These are phyloP conservation scores for Collybia mongolica DNA, from an alignment of 768 basidiomycete species.

Conservation along the genomic window DNA sequence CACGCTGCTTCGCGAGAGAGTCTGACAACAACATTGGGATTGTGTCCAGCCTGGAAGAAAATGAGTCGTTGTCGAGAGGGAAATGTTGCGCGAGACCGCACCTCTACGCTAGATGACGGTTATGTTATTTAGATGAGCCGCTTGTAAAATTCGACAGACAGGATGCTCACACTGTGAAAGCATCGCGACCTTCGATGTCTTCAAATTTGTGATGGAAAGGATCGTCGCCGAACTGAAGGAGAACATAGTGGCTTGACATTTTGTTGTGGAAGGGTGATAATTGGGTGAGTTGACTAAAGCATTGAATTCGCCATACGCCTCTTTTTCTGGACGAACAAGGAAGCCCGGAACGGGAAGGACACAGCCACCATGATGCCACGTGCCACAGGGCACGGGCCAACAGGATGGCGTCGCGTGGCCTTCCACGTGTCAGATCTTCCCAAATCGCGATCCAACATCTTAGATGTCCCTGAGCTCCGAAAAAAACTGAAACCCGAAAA, in stretches of 20 bases:
- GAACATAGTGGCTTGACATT: constrained; percentile 36
- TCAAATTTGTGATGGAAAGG: constrained; percentile 59
- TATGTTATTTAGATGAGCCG: constrained; percentile 13
- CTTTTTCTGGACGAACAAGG: constrained; percentile 21
- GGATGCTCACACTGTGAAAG: constrained; percentile 64
- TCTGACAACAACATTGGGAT: constrained; percentile 62
- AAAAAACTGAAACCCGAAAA: too few species aligned
- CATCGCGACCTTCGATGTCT: constrained; percentile 60
- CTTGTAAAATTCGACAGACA: neutral
- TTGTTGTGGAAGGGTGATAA: constrained; percentile 12
- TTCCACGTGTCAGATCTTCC: constrained; percentile 31
- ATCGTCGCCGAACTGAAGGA: constrained; percentile 66
- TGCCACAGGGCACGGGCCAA: constrained; percentile 13
- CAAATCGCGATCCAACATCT: constrained; percentile 1
- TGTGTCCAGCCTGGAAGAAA: constrained; percentile 44
- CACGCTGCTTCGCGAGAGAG: constrained; percentile 65
- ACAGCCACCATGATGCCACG: constrained; percentile 32
- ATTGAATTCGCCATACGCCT: constrained; percentile 8
- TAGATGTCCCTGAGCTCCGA: neutral
- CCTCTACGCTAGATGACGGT: constrained; percentile 1
- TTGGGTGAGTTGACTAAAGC: constrained; percentile 17
- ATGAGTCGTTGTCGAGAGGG: neutral
- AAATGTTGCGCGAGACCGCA: neutral
- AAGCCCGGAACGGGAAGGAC: constrained; percentile 33
- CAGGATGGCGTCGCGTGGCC: constrained; percentile 22